Base-by-base conservation (phyloP, 2,329 filamentous ascomycete genomes). In the Stagonosporopsis cucurbitacearum region DNA sequence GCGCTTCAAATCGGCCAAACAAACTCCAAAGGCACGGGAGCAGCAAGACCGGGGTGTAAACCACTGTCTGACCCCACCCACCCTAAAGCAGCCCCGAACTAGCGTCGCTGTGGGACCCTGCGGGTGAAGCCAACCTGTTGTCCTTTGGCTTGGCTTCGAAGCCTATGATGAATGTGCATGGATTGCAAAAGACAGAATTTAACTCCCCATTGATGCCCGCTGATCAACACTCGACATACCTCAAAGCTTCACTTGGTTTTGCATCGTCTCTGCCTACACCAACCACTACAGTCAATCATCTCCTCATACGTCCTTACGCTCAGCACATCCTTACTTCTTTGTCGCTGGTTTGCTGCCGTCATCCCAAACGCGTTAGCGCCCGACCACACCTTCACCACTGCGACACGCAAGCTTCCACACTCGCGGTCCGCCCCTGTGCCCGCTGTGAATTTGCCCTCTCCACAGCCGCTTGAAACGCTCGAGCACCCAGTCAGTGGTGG, bases 381-480 rank as follows among this genome's bases (percentile, higher is more conserved):
- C 55, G 54, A 59, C 45, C 60, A 55, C 60, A 62, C 62, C 44
- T 62, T 60, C 59, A 58, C 63, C 61, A 59, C 62, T 44, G 58
- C 67, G 61, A 65, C 65, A 63, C 66, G 63, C 62, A 64, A 66
- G 60, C 62, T 57, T 60, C 54, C 50, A 53, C 59, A 50, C 56
- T 55, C 41, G 55, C 64, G 56, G 58, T 62, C 63, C 63, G 63
- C 63, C 65, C 69, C 66, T 68, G 65, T 61, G 59, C 63, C 65
- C 60, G 66, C 68, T 66, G 54, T 49, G 46, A 55, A 60, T 20
- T 55, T 55, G 56, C 53, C 59, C 59, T 59, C 62, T 72, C 74
- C 69, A 69, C 71, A 73, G 63, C 59, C 63, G 67, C 64, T 66
- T 75, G 73, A 75, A 76, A 75, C 74, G 69, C 69, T 69, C 66